These are phyloP conservation scores for Xylaria arbuscula DNA, from an alignment of 2,329 filamentous ascomycete species.

Conservation along the genomic window DNA sequence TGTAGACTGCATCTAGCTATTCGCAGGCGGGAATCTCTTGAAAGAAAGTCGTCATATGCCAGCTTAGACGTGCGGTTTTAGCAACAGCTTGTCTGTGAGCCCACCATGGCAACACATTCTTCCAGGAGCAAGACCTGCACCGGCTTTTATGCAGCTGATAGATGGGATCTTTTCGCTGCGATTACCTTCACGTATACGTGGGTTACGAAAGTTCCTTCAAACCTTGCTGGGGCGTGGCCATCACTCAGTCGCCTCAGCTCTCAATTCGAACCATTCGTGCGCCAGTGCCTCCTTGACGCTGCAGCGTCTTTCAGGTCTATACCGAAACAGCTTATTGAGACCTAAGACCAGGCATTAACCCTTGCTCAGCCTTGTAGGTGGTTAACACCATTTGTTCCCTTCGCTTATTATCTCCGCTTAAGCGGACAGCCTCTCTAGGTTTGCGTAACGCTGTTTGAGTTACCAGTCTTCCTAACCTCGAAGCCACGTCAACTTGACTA, in stretches of 20 bases:
- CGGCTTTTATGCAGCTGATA: not conserved
- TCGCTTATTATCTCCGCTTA: not conserved
- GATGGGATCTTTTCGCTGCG: not conserved
- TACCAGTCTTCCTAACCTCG: not conserved
- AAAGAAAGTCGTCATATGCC: too few species aligned
- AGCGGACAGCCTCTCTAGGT: not conserved
- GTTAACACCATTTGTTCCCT: not conserved
- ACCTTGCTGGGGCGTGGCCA: not conserved
- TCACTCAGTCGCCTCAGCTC: not conserved
- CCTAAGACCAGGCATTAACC: not conserved
- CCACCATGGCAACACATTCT: too few species aligned
- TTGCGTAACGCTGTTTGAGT: not conserved
- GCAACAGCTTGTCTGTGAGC: too few species aligned
- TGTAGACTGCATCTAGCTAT: too few species aligned
- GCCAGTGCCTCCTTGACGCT: not conserved
- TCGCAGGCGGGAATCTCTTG: too few species aligned
- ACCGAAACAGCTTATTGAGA: not conserved
- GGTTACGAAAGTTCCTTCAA: not conserved
- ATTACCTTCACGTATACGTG: not conserved
- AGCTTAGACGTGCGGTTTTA: too few species aligned
- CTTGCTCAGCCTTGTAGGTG: not conserved
- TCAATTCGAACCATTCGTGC: not conserved
- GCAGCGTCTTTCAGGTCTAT: not conserved
- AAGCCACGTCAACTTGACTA: not conserved
- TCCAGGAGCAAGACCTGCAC: too few species aligned